Evolutionary conservation across 2,329 filamentous ascomycete species (phyloP).

Genomic region (Fusarium haematococcum): DNA sequence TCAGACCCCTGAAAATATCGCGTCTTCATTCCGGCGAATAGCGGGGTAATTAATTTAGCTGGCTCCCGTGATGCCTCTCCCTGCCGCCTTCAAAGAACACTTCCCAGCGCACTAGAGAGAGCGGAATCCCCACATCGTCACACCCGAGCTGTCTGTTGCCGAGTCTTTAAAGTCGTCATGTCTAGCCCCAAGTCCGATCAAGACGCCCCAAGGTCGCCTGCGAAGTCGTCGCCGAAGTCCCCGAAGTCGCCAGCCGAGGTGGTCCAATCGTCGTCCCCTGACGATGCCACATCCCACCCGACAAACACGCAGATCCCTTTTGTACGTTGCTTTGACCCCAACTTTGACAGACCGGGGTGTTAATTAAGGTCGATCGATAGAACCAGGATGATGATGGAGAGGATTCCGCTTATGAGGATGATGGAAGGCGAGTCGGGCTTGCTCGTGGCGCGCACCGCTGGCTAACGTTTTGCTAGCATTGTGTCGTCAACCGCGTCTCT

Average conservation of each 20-base stretch:
- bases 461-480: conserved; percentile 20
- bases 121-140: background rate
- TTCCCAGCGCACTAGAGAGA: background rate
- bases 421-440: background rate
- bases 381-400: conserved; percentile 19
- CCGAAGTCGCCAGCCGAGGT: background rate
- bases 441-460: background rate
- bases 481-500: conserved; percentile 48
- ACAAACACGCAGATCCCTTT: conserved; percentile 33
- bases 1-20: background rate
- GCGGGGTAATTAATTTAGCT: background rate
- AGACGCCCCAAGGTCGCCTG: background rate
- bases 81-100: background rate
- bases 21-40: background rate
- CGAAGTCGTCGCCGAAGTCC: background rate
- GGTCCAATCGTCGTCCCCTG: background rate
- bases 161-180: background rate
- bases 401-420: conserved; percentile 3
- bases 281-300: background rate
- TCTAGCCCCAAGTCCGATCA: conserved; percentile 7
- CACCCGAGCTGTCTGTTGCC: background rate
- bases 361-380: background rate
- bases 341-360: background rate
- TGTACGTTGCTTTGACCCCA: conserved; percentile 1
- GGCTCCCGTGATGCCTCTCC: background rate